Base-by-base conservation (phyloP, 805 yeast genomes). In the Kuraishia piskuri region DNA sequence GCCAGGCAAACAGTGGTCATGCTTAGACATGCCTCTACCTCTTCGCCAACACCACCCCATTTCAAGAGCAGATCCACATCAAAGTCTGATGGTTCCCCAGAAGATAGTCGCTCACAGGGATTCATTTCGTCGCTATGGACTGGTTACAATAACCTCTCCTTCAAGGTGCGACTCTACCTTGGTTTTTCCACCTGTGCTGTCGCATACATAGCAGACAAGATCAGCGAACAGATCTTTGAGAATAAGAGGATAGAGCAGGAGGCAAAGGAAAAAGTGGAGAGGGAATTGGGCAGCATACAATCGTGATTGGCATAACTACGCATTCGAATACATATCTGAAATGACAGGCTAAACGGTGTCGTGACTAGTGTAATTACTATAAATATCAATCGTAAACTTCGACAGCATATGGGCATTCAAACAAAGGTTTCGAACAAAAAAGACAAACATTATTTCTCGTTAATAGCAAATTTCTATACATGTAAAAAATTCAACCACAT, bases 101-200 rank as follows among this genome's bases (percentile, higher is more conserved):
- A n/a, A 3, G 22, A n/a, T 21, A 45, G n/a, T 7, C 8, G 14
- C 8, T n/a, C 46, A 6, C 46, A 44, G 17, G 22, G 14, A 21
- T 21, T 45, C 8, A 45, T 45, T 22, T 22, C 22, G 14, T 22
- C 22, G n/a, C 31, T 59, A 7, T 58, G 57, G 52, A 48, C 40
- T 23, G 51, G 55, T 37, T 68, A 68, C 52, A 61, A 55, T 48
- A 52, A 52, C 3, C 50, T 68, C 23, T 66, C 71, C 1, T 49
- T 64, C 22, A 59, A 55, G 49, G 63, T 66, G 60, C 65, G 67
- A 49, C 14, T 69, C 5, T 69, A 68, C 50, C 37, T 69, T 14
- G 68, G 72, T 50, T 44, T 59, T 1, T 58, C 68, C 2, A 68
- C 72, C 14, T 65, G 68, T 25, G 59, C 57, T 4, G 65, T 63